Evolutionary conservation across 2,329 filamentous ascomycete species (phyloP).

Genomic region (Cladorrhinum sp.): DNA sequence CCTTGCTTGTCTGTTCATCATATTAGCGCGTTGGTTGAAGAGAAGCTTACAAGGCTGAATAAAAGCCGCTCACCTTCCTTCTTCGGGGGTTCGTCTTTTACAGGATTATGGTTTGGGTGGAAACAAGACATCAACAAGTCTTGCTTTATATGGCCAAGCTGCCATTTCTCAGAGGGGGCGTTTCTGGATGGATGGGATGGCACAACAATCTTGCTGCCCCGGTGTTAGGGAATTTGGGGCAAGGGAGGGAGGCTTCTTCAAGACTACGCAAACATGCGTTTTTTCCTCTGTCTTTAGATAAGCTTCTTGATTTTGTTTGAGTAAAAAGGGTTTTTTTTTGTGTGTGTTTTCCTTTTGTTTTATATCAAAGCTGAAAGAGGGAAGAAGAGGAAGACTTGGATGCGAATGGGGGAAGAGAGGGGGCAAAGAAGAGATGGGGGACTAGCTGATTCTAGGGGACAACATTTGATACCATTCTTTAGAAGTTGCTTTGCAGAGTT

Average conservation of each 20-base stretch:
- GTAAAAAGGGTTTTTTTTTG: not conserved
- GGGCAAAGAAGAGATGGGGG: not conserved
- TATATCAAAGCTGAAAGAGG: not conserved
- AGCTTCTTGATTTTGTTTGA: not conserved
- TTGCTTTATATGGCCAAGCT: not conserved
- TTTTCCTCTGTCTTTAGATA: not conserved
- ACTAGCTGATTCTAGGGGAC: not conserved
- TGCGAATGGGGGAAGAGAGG: too few species aligned
- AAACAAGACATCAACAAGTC: not conserved
- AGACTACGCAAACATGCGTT: not conserved
- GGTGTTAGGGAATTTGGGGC: not conserved
- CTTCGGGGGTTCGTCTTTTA: too few species aligned
- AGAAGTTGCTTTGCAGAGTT: too few species aligned
- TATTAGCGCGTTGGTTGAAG: not conserved
- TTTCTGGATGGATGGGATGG: slow-evolving; percentile 3
- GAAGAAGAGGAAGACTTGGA: not conserved
- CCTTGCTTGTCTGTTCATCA: not conserved
- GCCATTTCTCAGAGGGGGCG: not conserved
- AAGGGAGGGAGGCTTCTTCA: not conserved
- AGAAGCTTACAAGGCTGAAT: not conserved
- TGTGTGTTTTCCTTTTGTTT: not conserved
- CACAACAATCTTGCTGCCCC: not conserved
- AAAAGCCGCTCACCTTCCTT: not conserved
- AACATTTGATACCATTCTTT: not conserved
- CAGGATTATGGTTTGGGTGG: too few species aligned